Evolutionary conservation across 495 filamentous ascomycete genomes (phyloP), one percentile per base, ranked within the genome.

Genomic region (Penicillium salamii): DNA sequence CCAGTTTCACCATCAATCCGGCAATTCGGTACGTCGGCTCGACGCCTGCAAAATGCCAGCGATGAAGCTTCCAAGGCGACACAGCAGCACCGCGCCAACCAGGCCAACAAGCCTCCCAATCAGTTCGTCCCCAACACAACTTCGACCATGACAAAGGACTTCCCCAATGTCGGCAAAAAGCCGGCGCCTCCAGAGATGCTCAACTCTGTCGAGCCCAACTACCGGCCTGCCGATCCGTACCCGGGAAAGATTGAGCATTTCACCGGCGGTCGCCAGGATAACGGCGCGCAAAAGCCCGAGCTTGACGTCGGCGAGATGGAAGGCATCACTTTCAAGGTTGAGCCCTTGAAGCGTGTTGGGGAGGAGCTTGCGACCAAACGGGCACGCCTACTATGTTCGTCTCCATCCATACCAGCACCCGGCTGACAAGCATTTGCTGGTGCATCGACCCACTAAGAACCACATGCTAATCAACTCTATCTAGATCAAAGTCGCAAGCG

Each of bases 401-500:
- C 59, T 11, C 24, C 26, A 45, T 21, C 4, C 12, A 33, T 31
- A 3, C 13, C 4, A 20, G 17, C 26, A 31, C 9, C 23, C n/a
- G 7, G n/a, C 8, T 40, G 4, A 21, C 31, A 33, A 17, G 3
- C 7, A 0, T 7, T 15, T 12, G 1, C 43, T 21, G 32, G 7
- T 17, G 33, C 14, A 41, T 46, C 7, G 5, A 37, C 42, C 12
- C 15, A 12, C 15, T 19, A 3, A 18, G 12, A 40, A 36, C 12
- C 11, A 38, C 9, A 39, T 37, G 26, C 39, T 49, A 32, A 60
- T 9, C 6, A 32, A 14, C n/a, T 17, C 11, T 9, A 5, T 36
- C 50, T 57, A 96, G 91, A 98, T 72, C 93, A 98, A 71, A 93
- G 89, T 69, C 88, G 93, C 50, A 98, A 98, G 71, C 85, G 93